Conservation (phyloP, 306 rosid genomes). For the Luffa aegyptiaca region DNA sequence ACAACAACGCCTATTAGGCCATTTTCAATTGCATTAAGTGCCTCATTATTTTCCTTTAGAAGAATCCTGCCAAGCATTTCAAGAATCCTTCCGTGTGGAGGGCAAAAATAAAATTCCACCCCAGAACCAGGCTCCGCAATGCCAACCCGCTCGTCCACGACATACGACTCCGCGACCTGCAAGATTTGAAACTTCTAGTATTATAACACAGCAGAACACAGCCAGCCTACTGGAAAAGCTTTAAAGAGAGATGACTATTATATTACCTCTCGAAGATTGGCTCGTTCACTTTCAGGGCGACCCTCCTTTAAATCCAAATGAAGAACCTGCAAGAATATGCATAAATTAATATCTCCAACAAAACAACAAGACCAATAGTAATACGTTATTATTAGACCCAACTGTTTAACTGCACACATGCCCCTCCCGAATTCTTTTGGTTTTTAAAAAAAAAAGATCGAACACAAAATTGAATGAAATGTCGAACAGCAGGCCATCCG, state of each 20-base stretch:
- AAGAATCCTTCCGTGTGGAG: slow-evolving; percentile 65
- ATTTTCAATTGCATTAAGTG: slow-evolving; percentile 70
- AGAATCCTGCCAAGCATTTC: slow-evolving; percentile 75
- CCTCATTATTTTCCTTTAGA: slow-evolving; percentile 62
- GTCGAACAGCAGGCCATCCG: background rate
- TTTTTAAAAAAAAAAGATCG: background rate
- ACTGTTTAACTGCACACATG: background rate
- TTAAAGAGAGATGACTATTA: background rate
- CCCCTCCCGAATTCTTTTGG: background rate
- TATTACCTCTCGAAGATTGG: slow-evolving; percentile 61
- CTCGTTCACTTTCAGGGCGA: slow-evolving; percentile 28
- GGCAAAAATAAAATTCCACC: slow-evolving; percentile 91
- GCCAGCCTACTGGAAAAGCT: background rate
- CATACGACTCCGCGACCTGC: slow-evolving; percentile 74
- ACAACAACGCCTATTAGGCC: slow-evolving; percentile 96
- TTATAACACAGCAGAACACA: background rate
- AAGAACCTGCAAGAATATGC: slow-evolving; percentile 40
- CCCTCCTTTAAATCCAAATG: slow-evolving; percentile 57
- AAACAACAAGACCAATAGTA: background rate
- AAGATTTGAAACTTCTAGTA: background rate
- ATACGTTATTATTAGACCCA: background rate
- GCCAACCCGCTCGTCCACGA: slow-evolving; percentile 79
- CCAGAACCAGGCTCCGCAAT: slow-evolving; percentile 74
- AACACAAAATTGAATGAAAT: background rate
- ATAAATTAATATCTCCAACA: background rate